phyloP scores from a whole-genome alignment of 352 stramenopile genomes.

The Globisporangium lucens region DNA sequence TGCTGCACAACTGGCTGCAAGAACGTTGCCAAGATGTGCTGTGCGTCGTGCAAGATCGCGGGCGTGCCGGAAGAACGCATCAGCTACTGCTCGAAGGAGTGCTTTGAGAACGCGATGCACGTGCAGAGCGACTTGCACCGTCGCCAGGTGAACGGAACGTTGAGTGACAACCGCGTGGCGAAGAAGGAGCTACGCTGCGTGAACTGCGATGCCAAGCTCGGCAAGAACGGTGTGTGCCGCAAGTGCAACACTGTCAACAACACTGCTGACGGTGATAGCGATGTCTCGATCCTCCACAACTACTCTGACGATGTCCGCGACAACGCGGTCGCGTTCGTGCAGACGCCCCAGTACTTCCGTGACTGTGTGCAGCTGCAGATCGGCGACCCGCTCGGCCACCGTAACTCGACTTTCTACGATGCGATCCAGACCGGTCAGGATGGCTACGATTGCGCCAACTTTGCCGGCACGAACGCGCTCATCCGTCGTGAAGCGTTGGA shows the following conservation, averaged over 20 bases:
- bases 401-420: constrained; percentile 84
- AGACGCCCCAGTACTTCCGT: constrained; percentile 64
- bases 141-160: constrained; percentile 77
- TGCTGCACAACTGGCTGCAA: constrained; percentile 76
- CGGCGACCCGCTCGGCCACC: constrained; percentile 75
- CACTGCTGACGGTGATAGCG: constrained; percentile 51
- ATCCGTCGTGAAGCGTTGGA: constrained; percentile 82
- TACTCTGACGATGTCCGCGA: constrained; percentile 76
- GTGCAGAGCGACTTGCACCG: constrained; percentile 74
- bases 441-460: constrained; percentile 78
- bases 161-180: constrained; percentile 60
- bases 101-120: constrained; percentile 83
- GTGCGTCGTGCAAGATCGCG: constrained; percentile 81
- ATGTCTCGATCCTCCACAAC: constrained; percentile 59
- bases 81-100: constrained; percentile 86
- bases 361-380: constrained; percentile 84
- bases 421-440: constrained; percentile 82
- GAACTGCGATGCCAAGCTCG: constrained; percentile 69
- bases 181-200: constrained; percentile 78
- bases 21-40: constrained; percentile 84
- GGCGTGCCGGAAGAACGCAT: constrained; percentile 82
- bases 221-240: constrained; percentile 69
- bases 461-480: constrained; percentile 77
- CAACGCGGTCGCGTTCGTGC: constrained; percentile 4
- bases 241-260: constrained; percentile 80